A percentile compares a stretch with the other conserved stretches of the same genome.
Conservation (phyloP, 2,329 filamentous ascomycete species). For the Colletotrichum melonis region DNA sequence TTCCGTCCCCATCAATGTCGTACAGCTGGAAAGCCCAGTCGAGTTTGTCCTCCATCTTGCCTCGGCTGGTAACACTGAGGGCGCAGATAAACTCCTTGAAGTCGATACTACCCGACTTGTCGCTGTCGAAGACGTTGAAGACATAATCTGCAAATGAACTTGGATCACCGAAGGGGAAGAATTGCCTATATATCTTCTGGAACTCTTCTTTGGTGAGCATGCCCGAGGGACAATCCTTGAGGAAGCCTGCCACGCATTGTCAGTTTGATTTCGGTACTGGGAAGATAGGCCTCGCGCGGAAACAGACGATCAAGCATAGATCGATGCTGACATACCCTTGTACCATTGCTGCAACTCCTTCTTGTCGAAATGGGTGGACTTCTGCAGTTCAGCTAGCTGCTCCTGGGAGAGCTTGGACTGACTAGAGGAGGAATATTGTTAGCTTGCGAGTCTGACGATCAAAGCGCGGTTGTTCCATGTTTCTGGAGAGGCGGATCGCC, state of each 20-base stretch:
- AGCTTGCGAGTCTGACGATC: constrained; percentile 34
- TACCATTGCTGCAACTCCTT: constrained; percentile 99
- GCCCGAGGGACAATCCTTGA: constrained; percentile 97
- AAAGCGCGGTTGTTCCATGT: background rate
- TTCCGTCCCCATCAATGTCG: constrained; percentile 98
- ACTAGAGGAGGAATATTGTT: constrained; percentile 59
- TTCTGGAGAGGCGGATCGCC: background rate
- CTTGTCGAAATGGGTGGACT: constrained; percentile 98
- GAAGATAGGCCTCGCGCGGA: background rate
- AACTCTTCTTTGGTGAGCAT: constrained; percentile 99
- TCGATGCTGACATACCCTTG: constrained; percentile 76
- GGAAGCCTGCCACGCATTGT: constrained; percentile 75
- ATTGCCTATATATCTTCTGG: constrained; percentile 99
- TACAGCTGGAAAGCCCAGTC: constrained; percentile 99
- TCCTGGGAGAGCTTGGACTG: constrained; percentile 98
- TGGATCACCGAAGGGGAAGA: constrained; percentile 98
- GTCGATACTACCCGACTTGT: constrained; percentile 97
- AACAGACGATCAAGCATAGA: background rate
- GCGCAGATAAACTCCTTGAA: constrained; percentile 99
- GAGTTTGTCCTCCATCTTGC: constrained; percentile 99
- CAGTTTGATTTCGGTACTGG: background rate
- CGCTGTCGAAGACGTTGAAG: constrained; percentile 98
- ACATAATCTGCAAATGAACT: constrained; percentile 99
- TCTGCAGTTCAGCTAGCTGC: constrained; percentile 94
- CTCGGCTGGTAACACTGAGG: constrained; percentile 93